These are phyloP conservation scores for Saccharomyces hybrid DNA, from an alignment of 1,139 yeast genomes.

Conservation along the genomic window DNA sequence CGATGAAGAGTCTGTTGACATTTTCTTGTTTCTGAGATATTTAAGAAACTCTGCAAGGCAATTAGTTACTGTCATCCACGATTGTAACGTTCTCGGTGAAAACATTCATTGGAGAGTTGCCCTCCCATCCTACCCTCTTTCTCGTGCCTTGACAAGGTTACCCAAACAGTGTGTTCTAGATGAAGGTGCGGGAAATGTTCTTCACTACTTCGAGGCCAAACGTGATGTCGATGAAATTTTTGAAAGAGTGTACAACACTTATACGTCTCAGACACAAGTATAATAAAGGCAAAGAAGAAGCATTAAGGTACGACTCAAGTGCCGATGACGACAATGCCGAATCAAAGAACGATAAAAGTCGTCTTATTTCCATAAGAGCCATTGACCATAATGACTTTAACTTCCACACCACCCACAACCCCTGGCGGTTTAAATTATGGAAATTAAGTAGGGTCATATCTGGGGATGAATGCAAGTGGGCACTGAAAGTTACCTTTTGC, in stretches of 20 bases:
- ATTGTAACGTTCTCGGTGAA: constrained; percentile 15
- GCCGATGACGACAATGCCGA: constrained; percentile 1
- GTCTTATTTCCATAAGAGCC: constrained; percentile 27
- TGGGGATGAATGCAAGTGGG: constrained; percentile 38
- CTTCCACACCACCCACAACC: constrained; percentile 33
- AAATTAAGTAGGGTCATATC: constrained; percentile 30
- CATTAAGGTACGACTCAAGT: neutral
- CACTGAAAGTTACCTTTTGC: constrained; percentile 36
- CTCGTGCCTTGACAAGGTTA: constrained; percentile 36
- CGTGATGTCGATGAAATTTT: constrained; percentile 44
- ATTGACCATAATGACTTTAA: constrained; percentile 36
- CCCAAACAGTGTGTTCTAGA: constrained; percentile 40
- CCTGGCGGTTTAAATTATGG: constrained; percentile 36
- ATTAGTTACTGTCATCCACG: constrained; percentile 22
- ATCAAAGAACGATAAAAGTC: constrained; percentile 7
- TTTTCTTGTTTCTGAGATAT: constrained; percentile 34
- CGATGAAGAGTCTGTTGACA: constrained; percentile 31
- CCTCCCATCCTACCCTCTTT: constrained; percentile 36
- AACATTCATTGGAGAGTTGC: constrained; percentile 31
- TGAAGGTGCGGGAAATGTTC: constrained; percentile 41
- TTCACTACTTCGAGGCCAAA: constrained; percentile 38
- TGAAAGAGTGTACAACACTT: constrained; percentile 37
- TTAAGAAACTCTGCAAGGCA: constrained; percentile 35
- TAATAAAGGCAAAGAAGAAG: constrained; percentile 2
- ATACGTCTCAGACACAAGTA: constrained; percentile 34